Base-by-base conservation (phyloP, 768 basidiomycete genomes). In the Naematelia encephala region DNA sequence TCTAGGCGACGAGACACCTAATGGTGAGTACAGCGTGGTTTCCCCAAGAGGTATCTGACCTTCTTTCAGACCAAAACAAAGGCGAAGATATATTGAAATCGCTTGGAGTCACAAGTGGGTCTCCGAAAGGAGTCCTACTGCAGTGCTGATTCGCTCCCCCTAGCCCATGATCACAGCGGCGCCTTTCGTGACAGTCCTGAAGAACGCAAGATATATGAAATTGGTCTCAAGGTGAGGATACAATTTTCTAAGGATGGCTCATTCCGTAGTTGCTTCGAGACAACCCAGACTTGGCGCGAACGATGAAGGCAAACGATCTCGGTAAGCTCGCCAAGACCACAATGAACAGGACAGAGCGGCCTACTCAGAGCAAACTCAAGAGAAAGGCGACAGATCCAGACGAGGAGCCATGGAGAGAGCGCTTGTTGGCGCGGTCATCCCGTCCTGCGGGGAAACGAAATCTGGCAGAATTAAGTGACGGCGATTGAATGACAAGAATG, bases 271-370 rank as follows among this genome's bases (percentile, higher is more conserved):
- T 73, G 16, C 57, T 73, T 5, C 62, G 51, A 10, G 49, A 57
- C n/a, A 63, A 70, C 45, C 71, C 71, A 0, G 59, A 57, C 1
- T 14, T 66, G 23, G 68, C 71, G 5, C 46, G 47, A 34, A 73
- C 43, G 22, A 63, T 67, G 47, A 73, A 70, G 51, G 71, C 71
- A 5, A 70, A 70, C 45, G 71, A 73, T 47, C 57, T 73, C 16
- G 71, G 71, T 22, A 72, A 72, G 45, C 28, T 64, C 4, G 59
- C 51, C 3, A 29, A 48, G 25, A 25, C 27, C 27, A 30, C 39
- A n/a, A 46, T 39, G 44, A 46, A 23, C 44, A 46, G 27, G 25
- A 25, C 48, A 23, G 27, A 50, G 19, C 48, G 48, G 48, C 14
- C 22, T 5, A 23, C 11, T 11, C 11, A 27, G n/a, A 21, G n/a